These are phyloP conservation scores for Manihot esculenta DNA, from an alignment of 441 rosid genomes.

Conservation along the genomic window DNA sequence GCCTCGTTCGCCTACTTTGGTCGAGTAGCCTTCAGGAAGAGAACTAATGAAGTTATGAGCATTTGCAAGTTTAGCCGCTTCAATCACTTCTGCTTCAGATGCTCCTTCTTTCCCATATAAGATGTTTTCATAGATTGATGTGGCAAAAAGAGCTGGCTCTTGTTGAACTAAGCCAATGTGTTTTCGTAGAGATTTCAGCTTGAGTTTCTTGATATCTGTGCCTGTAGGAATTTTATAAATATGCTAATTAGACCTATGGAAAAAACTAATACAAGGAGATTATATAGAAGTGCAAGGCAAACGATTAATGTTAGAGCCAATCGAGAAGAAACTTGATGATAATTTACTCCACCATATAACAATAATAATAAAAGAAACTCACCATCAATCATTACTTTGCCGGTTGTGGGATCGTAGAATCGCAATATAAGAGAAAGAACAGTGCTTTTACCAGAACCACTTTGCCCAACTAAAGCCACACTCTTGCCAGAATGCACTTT, in stretches of 20 bases:
- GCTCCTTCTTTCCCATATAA: conserved; percentile 84
- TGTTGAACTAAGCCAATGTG: conserved; percentile 90
- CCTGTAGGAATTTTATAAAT: conserved; percentile 39
- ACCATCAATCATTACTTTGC: conserved; percentile 86
- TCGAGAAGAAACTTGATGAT: too few relatives aligned
- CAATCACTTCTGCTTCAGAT: conserved; percentile 68
- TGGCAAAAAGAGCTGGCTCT: conserved; percentile 90
- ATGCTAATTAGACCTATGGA: not conserved
- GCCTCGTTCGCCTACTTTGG: conserved; percentile 88
- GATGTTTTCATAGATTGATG: conserved; percentile 81
- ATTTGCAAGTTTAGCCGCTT: conserved; percentile 78
- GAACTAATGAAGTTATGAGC: conserved; percentile 78
- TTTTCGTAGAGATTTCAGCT: conserved; percentile 63
- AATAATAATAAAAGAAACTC: conserved; percentile 23
- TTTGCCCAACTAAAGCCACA: conserved; percentile 91
- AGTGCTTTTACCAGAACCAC: conserved; percentile 94
- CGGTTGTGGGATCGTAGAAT: conserved; percentile 77
- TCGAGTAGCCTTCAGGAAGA: conserved; percentile 79
- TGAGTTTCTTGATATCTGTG: conserved; percentile 59
- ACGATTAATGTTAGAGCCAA: too few relatives aligned
- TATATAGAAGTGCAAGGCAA: too few relatives aligned
- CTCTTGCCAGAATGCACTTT: conserved; percentile 63
- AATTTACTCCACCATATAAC: too few relatives aligned
- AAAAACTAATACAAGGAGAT: too few relatives aligned
- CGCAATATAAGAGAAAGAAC: conserved; percentile 79